phyloP scores from a whole-genome alignment of 352 stramenopile genomes.

The Pythium oligandrum region DNA sequence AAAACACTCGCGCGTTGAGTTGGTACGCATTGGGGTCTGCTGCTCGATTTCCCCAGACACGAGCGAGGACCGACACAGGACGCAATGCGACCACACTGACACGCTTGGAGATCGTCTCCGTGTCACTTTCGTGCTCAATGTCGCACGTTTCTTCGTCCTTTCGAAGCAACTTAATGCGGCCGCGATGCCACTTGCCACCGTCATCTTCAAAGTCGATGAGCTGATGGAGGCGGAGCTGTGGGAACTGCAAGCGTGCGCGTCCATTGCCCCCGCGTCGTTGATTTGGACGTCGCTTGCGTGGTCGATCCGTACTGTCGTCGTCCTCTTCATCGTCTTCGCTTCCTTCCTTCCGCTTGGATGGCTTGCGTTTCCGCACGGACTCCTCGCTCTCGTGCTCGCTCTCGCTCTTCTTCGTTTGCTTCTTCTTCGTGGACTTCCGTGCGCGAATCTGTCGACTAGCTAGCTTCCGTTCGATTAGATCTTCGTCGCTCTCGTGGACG shows the following conservation, averaged over 20 bases:
- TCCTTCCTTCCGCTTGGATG: conserved; percentile 4
- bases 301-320: conserved; percentile 10
- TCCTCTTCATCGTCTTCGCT: conserved; percentile 9
- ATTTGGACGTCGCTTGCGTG: conserved; percentile 15
- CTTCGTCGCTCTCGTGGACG: conserved; percentile 34
- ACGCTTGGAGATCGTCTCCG: conserved; percentile 39
- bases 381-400: neutral
- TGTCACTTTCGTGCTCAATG: conserved; percentile 57
- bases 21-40: conserved; percentile 22
- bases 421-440: conserved; percentile 14
- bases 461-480: conserved; percentile 20
- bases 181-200: conserved; percentile 34
- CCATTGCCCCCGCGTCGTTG: conserved; percentile 4
- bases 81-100: conserved; percentile 29
- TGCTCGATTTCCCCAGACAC: conserved; percentile 16
- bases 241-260: conserved; percentile 10
- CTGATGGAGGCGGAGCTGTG: conserved; percentile 36
- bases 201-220: conserved; percentile 52
- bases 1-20: conserved; percentile 50
- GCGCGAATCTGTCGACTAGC: neutral
- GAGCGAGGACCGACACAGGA: conserved; percentile 24
- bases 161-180: conserved; percentile 38
- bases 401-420: conserved; percentile 11
- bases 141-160: conserved; percentile 42
- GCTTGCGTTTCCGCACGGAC: conserved; percentile 4